These are phyloP conservation scores for Cornus kousa DNA, from an alignment of 148 eudicot species.

Conservation along the genomic window DNA sequence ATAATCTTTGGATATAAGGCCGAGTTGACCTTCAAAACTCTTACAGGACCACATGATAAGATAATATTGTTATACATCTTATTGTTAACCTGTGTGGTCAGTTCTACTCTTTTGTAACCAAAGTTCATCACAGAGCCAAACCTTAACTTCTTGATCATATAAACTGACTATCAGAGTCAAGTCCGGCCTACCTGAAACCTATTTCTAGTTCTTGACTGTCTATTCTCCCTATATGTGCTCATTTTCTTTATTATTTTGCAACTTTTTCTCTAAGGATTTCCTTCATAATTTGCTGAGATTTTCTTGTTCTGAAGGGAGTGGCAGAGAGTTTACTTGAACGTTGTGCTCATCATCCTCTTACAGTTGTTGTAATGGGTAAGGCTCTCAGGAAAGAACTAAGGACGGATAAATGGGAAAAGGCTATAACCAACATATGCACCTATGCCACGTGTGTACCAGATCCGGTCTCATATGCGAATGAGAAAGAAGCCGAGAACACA, in stretches of 20 bases:
- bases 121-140: too few species aligned
- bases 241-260: background rate
- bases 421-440: slow-evolving; percentile 16
- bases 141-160: too few species aligned
- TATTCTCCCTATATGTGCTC: background rate
- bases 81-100: too few species aligned
- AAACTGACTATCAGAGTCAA: background rate
- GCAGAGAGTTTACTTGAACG: slow-evolving; percentile 15
- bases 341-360: slow-evolving; percentile 18
- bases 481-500: slow-evolving; percentile 21
- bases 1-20: too few species aligned
- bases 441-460: slow-evolving; percentile 16
- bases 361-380: slow-evolving; percentile 19
- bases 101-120: too few species aligned
- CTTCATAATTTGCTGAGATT: background rate
- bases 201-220: background rate
- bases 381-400: slow-evolving; percentile 15
- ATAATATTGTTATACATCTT: too few species aligned
- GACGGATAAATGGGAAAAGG: slow-evolving; percentile 19
- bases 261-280: background rate
- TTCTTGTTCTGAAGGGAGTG: background rate
- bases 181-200: background rate
- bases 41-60: too few species aligned
- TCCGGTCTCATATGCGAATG: slow-evolving; percentile 14
- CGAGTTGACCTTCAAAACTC: too few species aligned